These are phyloP conservation scores for Sporisorium exsertum DNA, from an alignment of 1,284 basidiomycete species.

Conservation along the genomic window DNA sequence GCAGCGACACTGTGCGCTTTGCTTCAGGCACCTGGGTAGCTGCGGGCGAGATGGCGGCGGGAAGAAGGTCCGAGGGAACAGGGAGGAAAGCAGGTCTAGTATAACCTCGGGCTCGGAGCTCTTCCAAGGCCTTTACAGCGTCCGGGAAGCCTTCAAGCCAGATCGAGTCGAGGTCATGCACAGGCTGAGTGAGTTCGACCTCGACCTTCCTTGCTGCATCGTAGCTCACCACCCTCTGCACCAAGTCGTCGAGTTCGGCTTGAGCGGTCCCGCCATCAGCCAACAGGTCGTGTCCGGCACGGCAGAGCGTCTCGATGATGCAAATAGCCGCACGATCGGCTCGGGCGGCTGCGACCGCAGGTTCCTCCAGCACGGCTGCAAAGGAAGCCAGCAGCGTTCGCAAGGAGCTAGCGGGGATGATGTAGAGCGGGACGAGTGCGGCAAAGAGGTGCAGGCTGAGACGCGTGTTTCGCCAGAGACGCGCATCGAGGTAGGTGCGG, in stretches of 20 bases:
- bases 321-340: slow-evolving; percentile 86
- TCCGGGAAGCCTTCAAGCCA: slow-evolving; percentile 63
- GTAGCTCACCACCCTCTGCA: slow-evolving; percentile 56
- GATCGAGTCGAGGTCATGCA: slow-evolving; percentile 42
- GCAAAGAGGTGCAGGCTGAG: slow-evolving; percentile 62
- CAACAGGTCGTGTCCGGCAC: slow-evolving; percentile 60
- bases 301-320: slow-evolving; percentile 81
- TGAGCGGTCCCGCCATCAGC: slow-evolving; percentile 17
- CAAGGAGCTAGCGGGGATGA: slow-evolving; percentile 82
- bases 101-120: slow-evolving; percentile 46
- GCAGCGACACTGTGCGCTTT: slow-evolving; percentile 41
- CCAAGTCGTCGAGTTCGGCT: slow-evolving; percentile 60
- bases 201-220: slow-evolving; percentile 52
- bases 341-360: slow-evolving; percentile 85
- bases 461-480: slow-evolving; percentile 66
- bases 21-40: slow-evolving; percentile 32
- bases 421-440: slow-evolving; percentile 73
- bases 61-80: slow-evolving; percentile 58
- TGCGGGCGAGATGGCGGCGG: slow-evolving; percentile 54
- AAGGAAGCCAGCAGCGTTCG: slow-evolving; percentile 82
- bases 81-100: slow-evolving; percentile 56
- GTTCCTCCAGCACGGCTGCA: slow-evolving; percentile 85
- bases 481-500: slow-evolving; percentile 60
- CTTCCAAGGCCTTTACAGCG: slow-evolving; percentile 54
- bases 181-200: slow-evolving; percentile 51